Base-by-base conservation (phyloP, 1,139 yeast genomes). In the Saccharomyces hybrid region DNA sequence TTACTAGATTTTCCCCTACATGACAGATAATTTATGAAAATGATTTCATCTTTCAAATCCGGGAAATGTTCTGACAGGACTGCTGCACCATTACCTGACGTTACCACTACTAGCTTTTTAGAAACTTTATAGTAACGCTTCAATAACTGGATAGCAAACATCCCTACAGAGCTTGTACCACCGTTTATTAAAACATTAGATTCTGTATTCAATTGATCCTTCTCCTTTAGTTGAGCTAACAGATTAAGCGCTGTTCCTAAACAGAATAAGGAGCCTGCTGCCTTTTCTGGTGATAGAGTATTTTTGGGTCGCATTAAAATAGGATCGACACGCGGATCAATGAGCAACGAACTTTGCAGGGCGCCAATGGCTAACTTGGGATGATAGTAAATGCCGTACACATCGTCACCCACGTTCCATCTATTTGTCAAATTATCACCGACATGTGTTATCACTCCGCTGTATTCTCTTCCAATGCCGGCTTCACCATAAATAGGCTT, bases 141-240 rank as follows among this genome's bases (percentile, higher is more conserved):
- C 25, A 83, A 78, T 23, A 86, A 63, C 65, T 84, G 89, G 30
- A 82, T 74, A 2, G 79, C 77, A 70, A 75, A 78, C 57, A 81
- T 69, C 1, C 93, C 95, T 6, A 85, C 86, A 13, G 84, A 75
- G 1, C 93, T 81, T 4, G 87, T 81, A 9, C 86, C 93, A 47
- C 96, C 96, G 56, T 85, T 74, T 46, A 88, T 74, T 50, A 86
- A 72, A 1, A 86, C 78, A 51, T 68, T 68, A 2, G 67, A 56
- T 20, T 60, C 62, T 6, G 57, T 55, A 34, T 65, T 64, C 50
- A 72, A 68, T 58, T 59, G 57, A 20, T 56, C 62, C 52, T 55
- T 60, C 64, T 57, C 67, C 47, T 64, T 64, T 7, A 65, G 63
- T 34, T 63, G 70, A 53, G 69, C 69, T 50, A 82, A 65, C 54